Evolutionary conservation across 441 rosid genomes (phyloP).

Genomic region (Euphorbia celastroides): DNA sequence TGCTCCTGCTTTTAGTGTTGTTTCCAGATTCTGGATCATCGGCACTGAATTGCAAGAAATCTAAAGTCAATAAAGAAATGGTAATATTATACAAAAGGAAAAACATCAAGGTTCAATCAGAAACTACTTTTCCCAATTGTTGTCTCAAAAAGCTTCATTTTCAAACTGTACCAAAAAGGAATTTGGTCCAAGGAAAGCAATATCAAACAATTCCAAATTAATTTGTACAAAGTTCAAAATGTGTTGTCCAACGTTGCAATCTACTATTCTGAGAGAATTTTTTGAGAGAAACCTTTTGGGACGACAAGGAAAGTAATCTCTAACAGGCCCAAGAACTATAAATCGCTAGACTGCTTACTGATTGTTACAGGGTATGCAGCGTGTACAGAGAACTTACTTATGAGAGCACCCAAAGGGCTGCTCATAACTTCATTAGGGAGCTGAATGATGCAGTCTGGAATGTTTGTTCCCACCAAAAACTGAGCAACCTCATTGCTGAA

Average conservation of each 20-base stretch:
- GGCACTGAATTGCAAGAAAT: constrained; percentile 53
- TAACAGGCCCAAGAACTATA: background rate
- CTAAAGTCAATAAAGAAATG: background rate
- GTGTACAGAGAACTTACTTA: constrained; percentile 41
- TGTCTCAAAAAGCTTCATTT: no score
- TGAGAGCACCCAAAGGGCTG: constrained; percentile 91
- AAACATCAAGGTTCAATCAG: background rate
- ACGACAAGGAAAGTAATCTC: no score
- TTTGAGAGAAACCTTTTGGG: no score
- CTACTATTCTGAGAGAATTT: no score
- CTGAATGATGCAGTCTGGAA: constrained; percentile 80
- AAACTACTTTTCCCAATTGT: no score
- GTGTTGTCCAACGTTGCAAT: no score
- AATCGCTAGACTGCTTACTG: background rate
- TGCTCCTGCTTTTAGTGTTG: constrained; percentile 72
- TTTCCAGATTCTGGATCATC: constrained; percentile 84
- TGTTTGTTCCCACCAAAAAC: constrained; percentile 68
- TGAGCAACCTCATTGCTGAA: constrained; percentile 87
- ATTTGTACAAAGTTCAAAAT: no score
- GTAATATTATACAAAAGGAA: no score
- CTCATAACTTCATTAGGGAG: constrained; percentile 82
- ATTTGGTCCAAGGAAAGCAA: no score
- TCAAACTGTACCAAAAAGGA: no score
- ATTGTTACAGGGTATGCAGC: background rate
- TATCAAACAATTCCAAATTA: no score